These are phyloP conservation scores for Boletus vinaceobasis DNA, from an alignment of 768 basidiomycete genomes.

Conservation along the genomic window DNA sequence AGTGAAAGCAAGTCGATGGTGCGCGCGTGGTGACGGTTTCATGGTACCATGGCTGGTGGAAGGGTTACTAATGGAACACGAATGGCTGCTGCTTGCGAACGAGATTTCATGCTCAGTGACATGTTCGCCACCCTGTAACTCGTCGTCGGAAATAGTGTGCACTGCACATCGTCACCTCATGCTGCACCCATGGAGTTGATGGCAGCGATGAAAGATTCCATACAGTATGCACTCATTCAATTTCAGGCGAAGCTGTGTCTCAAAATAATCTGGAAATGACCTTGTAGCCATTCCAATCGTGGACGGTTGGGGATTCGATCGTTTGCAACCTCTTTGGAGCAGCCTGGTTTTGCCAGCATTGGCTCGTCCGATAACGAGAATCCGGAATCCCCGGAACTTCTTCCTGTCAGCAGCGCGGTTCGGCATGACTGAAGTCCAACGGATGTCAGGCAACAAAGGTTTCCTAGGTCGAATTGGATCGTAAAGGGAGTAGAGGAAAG, in stretches of 20 bases:
- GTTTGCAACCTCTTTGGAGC: slow-evolving; percentile 37
- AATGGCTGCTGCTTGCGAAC: slow-evolving; percentile 33
- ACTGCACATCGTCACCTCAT: no score
- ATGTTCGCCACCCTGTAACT: slow-evolving; percentile 10
- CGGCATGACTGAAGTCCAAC: no score
- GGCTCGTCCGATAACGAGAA: slow-evolving; percentile 39
- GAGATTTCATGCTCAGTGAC: background rate
- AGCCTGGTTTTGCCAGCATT: slow-evolving; percentile 43
- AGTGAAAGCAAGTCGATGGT: background rate
- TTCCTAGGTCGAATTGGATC: no score
- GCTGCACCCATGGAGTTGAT: no score
- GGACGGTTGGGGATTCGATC: slow-evolving; percentile 30
- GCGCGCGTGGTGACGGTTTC: no score
- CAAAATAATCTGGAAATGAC: slow-evolving; percentile 3
- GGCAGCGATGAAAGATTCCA: no score
- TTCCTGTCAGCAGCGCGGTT: no score
- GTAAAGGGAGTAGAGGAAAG: no score
- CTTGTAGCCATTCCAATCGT: slow-evolving; percentile 14
- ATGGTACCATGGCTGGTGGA: no score
- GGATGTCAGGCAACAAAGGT: no score
- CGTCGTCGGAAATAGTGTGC: background rate
- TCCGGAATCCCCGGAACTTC: slow-evolving; percentile 28
- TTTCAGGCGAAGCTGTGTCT: no score
- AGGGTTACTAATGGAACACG: slow-evolving; percentile 38
- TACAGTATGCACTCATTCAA: no score